Percentiles rank a stretch among this genome's conserved stretches.
Conservation (phyloP, 2,329 filamentous ascomycete species). For the Sarocladiaceae sp. region DNA sequence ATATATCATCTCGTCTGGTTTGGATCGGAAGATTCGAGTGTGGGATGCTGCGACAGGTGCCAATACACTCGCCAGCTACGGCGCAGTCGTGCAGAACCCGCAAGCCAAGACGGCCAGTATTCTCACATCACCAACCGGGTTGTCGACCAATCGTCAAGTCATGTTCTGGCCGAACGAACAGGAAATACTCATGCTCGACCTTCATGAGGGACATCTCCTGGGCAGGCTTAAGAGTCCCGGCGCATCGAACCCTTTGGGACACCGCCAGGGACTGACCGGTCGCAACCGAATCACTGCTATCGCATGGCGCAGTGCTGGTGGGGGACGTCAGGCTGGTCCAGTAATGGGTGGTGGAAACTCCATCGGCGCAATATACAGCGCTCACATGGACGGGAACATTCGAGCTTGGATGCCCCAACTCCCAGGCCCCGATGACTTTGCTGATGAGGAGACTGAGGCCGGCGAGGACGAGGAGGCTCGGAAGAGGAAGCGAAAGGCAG, state of each 20-base stretch:
- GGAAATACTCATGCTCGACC: conserved; percentile 74
- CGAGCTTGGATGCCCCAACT: conserved; percentile 68
- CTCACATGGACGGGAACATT: conserved; percentile 80
- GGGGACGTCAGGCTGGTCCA: conserved; percentile 52
- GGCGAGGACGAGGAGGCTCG: conserved; percentile 39
- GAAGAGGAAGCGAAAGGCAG: conserved; percentile 65
- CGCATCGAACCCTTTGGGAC: conserved; percentile 44
- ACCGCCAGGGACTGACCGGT: conserved; percentile 46
- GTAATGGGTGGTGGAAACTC: conserved; percentile 55
- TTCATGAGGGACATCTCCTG: conserved; percentile 71
- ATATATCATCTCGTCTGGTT: conserved; percentile 74
- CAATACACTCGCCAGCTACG: conserved; percentile 87
- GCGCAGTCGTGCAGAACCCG: conserved; percentile 73
- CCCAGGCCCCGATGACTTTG: conserved; percentile 45
- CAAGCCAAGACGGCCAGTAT: conserved; percentile 59
- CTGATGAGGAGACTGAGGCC: conserved; percentile 42
- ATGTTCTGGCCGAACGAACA: conserved; percentile 79
- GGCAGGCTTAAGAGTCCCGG: conserved; percentile 66
- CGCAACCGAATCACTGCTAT: conserved; percentile 69
- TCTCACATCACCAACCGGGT: conserved; percentile 56
- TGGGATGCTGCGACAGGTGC: conserved; percentile 79
- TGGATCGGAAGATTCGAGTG: conserved; percentile 79
- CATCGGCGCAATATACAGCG: conserved; percentile 65
- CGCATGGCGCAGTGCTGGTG: conserved; percentile 64
- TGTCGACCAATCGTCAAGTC: conserved; percentile 51